Percentiles rank a stretch among this genome's conserved stretches.
These are phyloP conservation scores for Pseudophaeomoniella oleicola DNA, from an alignment of 2,329 filamentous ascomycete species.

Conservation along the genomic window DNA sequence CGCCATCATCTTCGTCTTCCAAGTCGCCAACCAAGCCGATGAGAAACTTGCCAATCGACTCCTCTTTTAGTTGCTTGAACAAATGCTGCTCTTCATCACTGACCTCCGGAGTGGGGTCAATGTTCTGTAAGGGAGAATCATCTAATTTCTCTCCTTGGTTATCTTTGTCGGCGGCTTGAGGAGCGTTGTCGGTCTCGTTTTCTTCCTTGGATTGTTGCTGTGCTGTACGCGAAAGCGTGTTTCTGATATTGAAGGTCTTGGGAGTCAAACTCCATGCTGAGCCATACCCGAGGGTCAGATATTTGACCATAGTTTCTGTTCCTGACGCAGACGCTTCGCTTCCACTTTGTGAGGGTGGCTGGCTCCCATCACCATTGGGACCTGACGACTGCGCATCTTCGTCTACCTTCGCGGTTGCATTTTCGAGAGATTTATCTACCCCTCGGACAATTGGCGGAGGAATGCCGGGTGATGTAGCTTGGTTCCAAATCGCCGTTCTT, in stretches of 20 bases:
- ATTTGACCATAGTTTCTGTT: constrained; percentile 32
- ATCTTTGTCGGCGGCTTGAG: background rate
- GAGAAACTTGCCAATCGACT: constrained; percentile 22
- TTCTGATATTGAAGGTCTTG: constrained; percentile 8
- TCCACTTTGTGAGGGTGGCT: constrained; percentile 5
- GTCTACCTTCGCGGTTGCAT: constrained; percentile 7
- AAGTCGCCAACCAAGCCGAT: constrained; percentile 28
- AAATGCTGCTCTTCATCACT: constrained; percentile 10
- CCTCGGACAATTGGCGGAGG: constrained; percentile 26
- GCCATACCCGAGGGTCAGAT: constrained; percentile 34
- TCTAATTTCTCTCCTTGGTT: background rate
- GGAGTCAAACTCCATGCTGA: constrained; percentile 29
- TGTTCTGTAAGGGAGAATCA: constrained; percentile 3
- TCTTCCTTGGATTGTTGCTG: background rate
- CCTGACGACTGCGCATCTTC: constrained; percentile 4
- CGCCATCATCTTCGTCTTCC: constrained; percentile 15
- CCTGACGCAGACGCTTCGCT: constrained; percentile 6
- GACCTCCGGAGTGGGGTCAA: constrained; percentile 11
- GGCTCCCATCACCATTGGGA: background rate
- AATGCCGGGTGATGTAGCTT: constrained; percentile 21
- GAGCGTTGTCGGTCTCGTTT: background rate
- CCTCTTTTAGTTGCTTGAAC: constrained; percentile 11
- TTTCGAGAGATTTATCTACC: constrained; percentile 10
- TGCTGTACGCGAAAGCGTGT: background rate
- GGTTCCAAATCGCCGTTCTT: constrained; percentile 9